These are phyloP conservation scores for Microbotryomycetes sp. DNA, from an alignment of 1,284 basidiomycete species.

Conservation along the genomic window DNA sequence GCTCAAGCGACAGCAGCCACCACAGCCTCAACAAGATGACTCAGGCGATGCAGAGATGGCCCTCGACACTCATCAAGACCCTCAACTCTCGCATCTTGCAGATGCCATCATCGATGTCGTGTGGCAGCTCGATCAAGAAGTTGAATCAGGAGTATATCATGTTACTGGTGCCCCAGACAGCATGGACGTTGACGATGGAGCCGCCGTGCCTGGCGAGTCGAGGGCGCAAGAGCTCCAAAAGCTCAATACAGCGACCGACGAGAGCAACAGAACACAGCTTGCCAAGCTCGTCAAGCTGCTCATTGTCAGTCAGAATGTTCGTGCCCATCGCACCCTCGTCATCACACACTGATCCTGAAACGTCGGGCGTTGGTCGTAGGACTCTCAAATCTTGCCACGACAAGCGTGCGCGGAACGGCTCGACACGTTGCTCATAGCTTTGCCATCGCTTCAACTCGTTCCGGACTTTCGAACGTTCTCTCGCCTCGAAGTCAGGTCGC, in stretches of 20 bases:
- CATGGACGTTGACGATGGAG: constrained; percentile 34
- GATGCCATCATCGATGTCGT: constrained; percentile 67
- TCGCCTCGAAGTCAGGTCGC: constrained; percentile 66
- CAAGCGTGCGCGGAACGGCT: constrained; percentile 63
- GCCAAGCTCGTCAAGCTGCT: constrained; percentile 55
- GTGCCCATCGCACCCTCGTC: too few species aligned
- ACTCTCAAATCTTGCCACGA: constrained; percentile 52
- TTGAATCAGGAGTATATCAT: constrained; percentile 54
- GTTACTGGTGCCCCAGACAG: constrained; percentile 49
- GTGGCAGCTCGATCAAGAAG: constrained; percentile 66
- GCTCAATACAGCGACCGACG: constrained; percentile 52
- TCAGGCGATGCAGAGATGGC: background rate
- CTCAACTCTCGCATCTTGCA: too few species aligned
- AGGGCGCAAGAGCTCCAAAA: constrained; percentile 45
- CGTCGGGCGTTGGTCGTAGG: constrained; percentile 43
- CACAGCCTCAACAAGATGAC: background rate
- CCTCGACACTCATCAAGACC: too few species aligned
- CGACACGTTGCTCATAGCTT: constrained; percentile 56
- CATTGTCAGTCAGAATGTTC: constrained; percentile 56
- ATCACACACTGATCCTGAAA: background rate
- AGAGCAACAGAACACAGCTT: constrained; percentile 54
- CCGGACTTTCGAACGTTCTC: constrained; percentile 56
- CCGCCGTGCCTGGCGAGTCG: background rate
- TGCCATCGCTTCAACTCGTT: constrained; percentile 54
- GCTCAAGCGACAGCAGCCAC: background rate